Base-by-base conservation (phyloP, 345 rosid genomes). In the Ceriops zippeliana region DNA sequence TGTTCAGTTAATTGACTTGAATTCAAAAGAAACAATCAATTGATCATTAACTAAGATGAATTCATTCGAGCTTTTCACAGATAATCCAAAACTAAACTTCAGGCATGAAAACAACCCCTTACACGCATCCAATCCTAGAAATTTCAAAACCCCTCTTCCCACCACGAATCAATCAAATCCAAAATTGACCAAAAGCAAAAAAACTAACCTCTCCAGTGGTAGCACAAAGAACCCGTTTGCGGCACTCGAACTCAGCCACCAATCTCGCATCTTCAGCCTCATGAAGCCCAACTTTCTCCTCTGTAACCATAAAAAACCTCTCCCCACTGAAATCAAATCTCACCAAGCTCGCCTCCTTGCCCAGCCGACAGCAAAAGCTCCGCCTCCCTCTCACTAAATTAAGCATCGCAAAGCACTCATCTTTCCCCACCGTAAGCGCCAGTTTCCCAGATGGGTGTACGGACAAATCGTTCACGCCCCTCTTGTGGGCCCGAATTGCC, bases 341-440 rank as follows among this genome's bases (percentile, higher is more conserved):
- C 8, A 93, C 86, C 63, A 91, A 74, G 30, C 76, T 83, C 0
- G 96, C 93, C 63, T 90, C 96, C 73, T 82, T 88, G 21, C 87
- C 93, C 26, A 91, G 30, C 72, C 87, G 79, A 61, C 96, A 87
- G 68, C 81, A 86, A 68, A 86, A 95, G 37, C 92, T 89, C 83
- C 96, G 81, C 80, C 85, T 86, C 52, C 99, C 99, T 69, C 97
- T 83, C 63, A 95, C 86, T 72, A 95, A 78, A 82, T 95, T 95
- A 76, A 89, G 72, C 96, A 95, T 87, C 38, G 87, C 93, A 78
- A 95, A 72, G 72, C 89, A 90, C 81, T 85, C 90, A 65, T 91
- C 97, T 60, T 92, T 82, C 15, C 90, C 91, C 27, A 95, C 96
- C 2, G 86, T 82, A 70, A 95, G 71, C 49, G 93, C 98, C 42